Evolutionary conservation across 768 basidiomycete species (phyloP), one percentile per base, ranked within the genome.

Genomic region (Russula sp.): DNA sequence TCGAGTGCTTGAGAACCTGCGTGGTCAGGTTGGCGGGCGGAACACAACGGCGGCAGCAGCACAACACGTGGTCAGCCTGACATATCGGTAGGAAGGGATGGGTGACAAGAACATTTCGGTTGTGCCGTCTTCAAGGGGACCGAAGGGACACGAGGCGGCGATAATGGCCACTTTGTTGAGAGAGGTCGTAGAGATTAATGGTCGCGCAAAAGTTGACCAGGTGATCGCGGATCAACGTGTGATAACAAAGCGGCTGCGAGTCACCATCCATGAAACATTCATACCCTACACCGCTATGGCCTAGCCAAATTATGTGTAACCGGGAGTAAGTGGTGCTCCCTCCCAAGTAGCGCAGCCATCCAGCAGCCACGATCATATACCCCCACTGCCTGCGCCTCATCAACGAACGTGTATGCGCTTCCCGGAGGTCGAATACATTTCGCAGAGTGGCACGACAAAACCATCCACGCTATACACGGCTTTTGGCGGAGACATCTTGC

Each of bases 381-480:
- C 0, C 95, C n/a, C n/a, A n/a, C 94, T 5, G 93, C 83, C 72
- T 98, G 96, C 0, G 96, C 96, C 71, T 97, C 54, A 5, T 43
- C 96, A 0, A 98, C 86, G 16, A 97, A 73, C 13, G 97, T 73
- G 71, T 88, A 84, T 25, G 78, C 85, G 69, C 88, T 88, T 3
- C 80, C 79, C 18, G 66, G 57, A 1, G 87, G 32, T 92, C 79
- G 5, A 51, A 35, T 13, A n/a, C n/a, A 13, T 7, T 1, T 83
- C 47, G 29, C 10, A 5, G 36, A 38, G 22, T 36, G 36, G 51
- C 6, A 22, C 80, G 61, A 96, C 81, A 34, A 93, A 95, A 14
- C 96, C 95, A 66, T 98, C 95, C 95, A 98, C 98, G 59, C 88
- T 90, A 68, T 98, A 98, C 48, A 98, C 72, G 39, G 83, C n/a